phyloP scores from a whole-genome alignment of 129 eudicot genomes.

The Deinandra increscens region DNA sequence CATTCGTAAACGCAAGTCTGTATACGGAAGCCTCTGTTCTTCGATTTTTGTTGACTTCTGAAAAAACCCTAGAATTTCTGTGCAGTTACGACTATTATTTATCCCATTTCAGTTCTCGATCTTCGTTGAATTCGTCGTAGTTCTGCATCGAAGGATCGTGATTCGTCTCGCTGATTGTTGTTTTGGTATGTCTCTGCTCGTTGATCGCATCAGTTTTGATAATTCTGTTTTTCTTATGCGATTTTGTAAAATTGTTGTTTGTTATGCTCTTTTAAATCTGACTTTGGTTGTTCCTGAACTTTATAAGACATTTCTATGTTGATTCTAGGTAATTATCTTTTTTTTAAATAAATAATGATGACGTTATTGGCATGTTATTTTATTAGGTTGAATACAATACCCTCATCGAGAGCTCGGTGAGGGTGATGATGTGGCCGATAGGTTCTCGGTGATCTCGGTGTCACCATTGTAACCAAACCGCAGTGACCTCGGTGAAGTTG shows the following conservation, averaged over 20 bases:
- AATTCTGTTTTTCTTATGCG: neutral
- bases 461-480: too few species aligned
- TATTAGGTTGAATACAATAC: too few species aligned
- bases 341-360: too few species aligned
- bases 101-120: neutral
- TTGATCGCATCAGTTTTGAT: neutral
- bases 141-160: slow-evolving; percentile 11
- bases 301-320: too few species aligned
- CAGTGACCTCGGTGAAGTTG: too few species aligned
- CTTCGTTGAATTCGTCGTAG: slow-evolving; percentile 24
- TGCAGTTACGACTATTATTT: slow-evolving; percentile 3
- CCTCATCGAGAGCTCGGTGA: too few species aligned
- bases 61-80: slow-evolving; percentile 11
- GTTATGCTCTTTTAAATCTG: too few species aligned
- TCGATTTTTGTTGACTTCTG: slow-evolving; percentile 28
- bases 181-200: slow-evolving; percentile 19
- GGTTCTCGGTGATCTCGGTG: too few species aligned
- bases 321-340: too few species aligned
- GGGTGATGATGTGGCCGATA: too few species aligned
- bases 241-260: neutral
- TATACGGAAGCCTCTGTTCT: slow-evolving; percentile 34
- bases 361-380: too few species aligned
- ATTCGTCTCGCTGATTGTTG: slow-evolving; percentile 9
- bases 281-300: too few species aligned
- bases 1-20: slow-evolving; percentile 32